A percentile compares a stretch with the other conserved stretches of the same genome.
Conservation (phyloP, 106 monocot genomes). For the Hemerocallis citrina region DNA sequence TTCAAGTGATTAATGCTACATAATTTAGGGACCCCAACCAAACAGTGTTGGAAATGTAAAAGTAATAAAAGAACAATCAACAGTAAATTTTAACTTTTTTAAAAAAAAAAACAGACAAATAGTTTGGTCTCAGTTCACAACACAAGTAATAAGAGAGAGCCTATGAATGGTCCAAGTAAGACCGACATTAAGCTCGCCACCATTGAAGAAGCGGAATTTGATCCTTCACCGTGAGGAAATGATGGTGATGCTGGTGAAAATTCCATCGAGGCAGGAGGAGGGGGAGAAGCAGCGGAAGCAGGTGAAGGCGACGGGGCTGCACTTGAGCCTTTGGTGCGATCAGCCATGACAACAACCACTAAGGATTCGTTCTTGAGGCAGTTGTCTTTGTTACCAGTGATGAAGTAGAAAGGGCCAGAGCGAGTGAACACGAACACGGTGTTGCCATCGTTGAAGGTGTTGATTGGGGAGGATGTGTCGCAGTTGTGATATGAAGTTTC, state of each 20-base stretch:
- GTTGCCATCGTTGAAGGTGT: constrained; percentile 36
- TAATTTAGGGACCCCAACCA: too few species aligned
- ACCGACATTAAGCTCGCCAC: constrained; percentile 11
- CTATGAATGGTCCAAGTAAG: constrained; percentile 14
- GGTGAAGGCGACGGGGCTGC: constrained; percentile 8
- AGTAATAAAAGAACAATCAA: too few species aligned
- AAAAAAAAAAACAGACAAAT: too few species aligned
- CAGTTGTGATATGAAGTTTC: constrained; percentile 33
- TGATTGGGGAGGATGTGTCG: constrained; percentile 38
- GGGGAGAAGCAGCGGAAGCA: too few species aligned
- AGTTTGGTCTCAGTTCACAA: too few species aligned
- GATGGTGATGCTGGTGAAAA: too few species aligned
- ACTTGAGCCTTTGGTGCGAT: background rate
- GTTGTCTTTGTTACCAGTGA: constrained; percentile 42
- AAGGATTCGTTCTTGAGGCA: constrained; percentile 34
- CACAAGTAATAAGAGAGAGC: constrained; percentile 11
- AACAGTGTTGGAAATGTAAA: too few species aligned
- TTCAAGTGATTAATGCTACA: too few species aligned
- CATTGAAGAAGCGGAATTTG: too few species aligned
- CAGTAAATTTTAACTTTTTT: too few species aligned
- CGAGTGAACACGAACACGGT: constrained; percentile 33
- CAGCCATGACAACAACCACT: constrained; percentile 16
- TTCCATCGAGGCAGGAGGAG: too few species aligned
- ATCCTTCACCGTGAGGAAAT: too few species aligned
- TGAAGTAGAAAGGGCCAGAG: constrained; percentile 55